These are phyloP conservation scores for Umbilicaria muhlenbergii DNA, from an alignment of 495 filamentous ascomycete species.

Conservation along the genomic window DNA sequence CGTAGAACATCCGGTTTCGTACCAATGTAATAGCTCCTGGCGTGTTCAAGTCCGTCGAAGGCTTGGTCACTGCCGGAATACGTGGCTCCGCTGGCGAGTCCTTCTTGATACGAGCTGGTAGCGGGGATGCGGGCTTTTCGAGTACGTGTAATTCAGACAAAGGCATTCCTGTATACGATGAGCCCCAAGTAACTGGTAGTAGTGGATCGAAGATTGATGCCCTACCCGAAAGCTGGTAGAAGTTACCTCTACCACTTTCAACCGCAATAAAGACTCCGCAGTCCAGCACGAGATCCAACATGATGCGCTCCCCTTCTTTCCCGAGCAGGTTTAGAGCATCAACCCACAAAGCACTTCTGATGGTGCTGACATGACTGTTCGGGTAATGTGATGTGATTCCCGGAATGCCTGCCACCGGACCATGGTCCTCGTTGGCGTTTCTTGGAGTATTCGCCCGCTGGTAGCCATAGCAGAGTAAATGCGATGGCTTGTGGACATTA, in stretches of 20 bases:
- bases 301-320: constrained; percentile 61
- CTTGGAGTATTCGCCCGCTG: constrained; percentile 22
- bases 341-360: constrained; percentile 62
- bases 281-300: constrained; percentile 64
- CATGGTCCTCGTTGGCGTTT: constrained; percentile 14
- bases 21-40: constrained; percentile 59
- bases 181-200: constrained; percentile 3
- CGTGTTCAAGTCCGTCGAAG: constrained; percentile 5
- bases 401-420: constrained; percentile 27
- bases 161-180: constrained; percentile 24
- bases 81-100: too few species aligned
- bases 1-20: constrained; percentile 76
- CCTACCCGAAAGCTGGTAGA: constrained; percentile 67
- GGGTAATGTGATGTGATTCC: constrained; percentile 39
- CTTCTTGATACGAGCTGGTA: too few species aligned
- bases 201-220: constrained; percentile 1
- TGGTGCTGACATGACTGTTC: constrained; percentile 50
- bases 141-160: constrained; percentile 24
- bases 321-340: constrained; percentile 56
- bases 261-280: constrained; percentile 63
- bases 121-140: too few species aligned
- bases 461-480: constrained; percentile 70
- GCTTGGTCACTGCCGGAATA: too few species aligned
- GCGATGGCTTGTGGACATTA: constrained; percentile 37
- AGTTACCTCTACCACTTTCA: constrained; percentile 40